Conservation (phyloP, 495 filamentous ascomycete genomes). For the Daldinia childiae region DNA sequence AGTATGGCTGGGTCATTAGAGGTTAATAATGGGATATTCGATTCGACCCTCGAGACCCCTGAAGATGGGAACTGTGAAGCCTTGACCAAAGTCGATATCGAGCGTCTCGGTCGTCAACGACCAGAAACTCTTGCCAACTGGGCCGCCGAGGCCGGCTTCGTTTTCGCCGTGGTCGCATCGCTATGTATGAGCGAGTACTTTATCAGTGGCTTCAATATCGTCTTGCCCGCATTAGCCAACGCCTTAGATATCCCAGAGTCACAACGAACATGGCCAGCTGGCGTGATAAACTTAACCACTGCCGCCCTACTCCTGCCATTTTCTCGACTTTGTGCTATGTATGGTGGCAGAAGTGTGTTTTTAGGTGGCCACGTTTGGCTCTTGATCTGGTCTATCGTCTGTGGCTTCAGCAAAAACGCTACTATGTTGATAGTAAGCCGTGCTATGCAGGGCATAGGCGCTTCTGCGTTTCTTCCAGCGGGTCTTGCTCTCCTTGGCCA, state of each 20-base stretch:
- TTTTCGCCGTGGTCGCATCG: slow-evolving; percentile 76
- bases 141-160: slow-evolving; percentile 74
- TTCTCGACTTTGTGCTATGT: slow-evolving; percentile 79
- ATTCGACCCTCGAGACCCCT: slow-evolving; percentile 5
- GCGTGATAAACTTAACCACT: slow-evolving; percentile 77
- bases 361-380: slow-evolving; percentile 76
- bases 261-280: slow-evolving; percentile 81
- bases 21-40: slow-evolving; percentile 12
- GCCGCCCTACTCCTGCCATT: slow-evolving; percentile 79
- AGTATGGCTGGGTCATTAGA: slow-evolving; percentile 29
- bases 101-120: slow-evolving; percentile 74
- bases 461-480: slow-evolving; percentile 80
- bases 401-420: slow-evolving; percentile 74
- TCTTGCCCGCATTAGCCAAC: slow-evolving; percentile 72
- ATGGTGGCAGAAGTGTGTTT: slow-evolving; percentile 79
- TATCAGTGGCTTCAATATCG: slow-evolving; percentile 85
- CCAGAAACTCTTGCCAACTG: slow-evolving; percentile 70
- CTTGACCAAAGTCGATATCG: slow-evolving; percentile 56
- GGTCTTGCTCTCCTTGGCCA: slow-evolving; percentile 82
- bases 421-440: slow-evolving; percentile 79
- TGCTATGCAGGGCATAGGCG: slow-evolving; percentile 81
- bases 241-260: slow-evolving; percentile 71
- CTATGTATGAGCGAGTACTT: slow-evolving; percentile 84
- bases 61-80: slow-evolving; percentile 24
- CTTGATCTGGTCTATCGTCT: slow-evolving; percentile 73